These are phyloP conservation scores for Tulasnella calospora DNA, from an alignment of 768 basidiomycete genomes.

Conservation along the genomic window DNA sequence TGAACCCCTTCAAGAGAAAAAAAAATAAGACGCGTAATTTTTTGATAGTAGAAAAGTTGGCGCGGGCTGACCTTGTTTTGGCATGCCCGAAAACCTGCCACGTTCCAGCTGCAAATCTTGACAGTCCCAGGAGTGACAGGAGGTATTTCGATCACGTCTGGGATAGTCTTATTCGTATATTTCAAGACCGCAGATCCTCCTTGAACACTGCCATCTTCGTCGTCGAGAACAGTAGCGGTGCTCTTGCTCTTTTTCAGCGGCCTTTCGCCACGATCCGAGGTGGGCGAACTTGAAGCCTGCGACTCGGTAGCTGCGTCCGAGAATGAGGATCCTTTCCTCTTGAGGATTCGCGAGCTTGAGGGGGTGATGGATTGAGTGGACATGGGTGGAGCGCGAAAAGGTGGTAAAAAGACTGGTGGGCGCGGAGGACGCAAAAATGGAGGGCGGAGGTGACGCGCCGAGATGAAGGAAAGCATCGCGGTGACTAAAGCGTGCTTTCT, in stretches of 20 bases:
- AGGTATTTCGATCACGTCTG: slow-evolving; percentile 45
- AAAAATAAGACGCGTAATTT: background rate
- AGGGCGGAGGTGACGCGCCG: background rate
- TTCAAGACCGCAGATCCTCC: background rate
- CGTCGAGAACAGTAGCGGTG: background rate
- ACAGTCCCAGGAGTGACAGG: slow-evolving; percentile 45
- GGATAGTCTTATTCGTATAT: slow-evolving; percentile 31
- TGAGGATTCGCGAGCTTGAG: background rate
- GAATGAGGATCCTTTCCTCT: background rate
- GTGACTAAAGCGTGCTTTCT: background rate
- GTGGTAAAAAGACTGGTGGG: background rate
- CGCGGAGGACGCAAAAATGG: background rate
- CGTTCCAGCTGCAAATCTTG: slow-evolving; percentile 70
- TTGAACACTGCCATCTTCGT: background rate
- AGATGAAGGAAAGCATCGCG: background rate
- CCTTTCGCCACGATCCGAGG: background rate
- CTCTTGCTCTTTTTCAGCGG: slow-evolving; percentile 2
- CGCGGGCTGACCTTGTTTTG: slow-evolving; percentile 63
- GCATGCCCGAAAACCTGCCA: slow-evolving; percentile 68
- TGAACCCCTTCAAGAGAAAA: slow-evolving; percentile 76
- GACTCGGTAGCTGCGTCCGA: background rate
- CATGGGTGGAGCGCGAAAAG: background rate
- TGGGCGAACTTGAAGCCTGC: background rate
- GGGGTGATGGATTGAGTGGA: background rate
- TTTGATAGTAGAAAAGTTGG: background rate